phyloP scores from a whole-genome alignment of 345 rosid genomes.

The Linum lewisii region DNA sequence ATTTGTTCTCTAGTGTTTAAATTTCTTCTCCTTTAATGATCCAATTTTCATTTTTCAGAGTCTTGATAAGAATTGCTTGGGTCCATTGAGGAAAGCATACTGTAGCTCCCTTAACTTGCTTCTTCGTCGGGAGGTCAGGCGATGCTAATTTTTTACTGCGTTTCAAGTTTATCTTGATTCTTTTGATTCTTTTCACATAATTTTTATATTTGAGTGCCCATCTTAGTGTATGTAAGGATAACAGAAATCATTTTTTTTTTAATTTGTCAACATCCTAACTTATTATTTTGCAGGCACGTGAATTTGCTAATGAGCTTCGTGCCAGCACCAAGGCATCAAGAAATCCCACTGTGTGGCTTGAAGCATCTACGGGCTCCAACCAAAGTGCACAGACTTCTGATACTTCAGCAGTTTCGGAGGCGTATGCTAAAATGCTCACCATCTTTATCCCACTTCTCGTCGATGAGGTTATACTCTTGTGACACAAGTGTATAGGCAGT shows the following conservation, averaged over 20 bases:
- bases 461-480: conserved; percentile 60
- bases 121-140: conserved; percentile 92
- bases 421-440: conserved; percentile 93
- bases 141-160: conserved; percentile 10
- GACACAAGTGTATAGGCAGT: conserved; percentile 10
- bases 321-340: conserved; percentile 96
- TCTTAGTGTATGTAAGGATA: background rate
- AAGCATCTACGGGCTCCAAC: conserved; percentile 73
- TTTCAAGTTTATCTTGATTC: background rate
- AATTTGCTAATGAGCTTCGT: conserved; percentile 98
- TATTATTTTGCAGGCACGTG: conserved; percentile 74
- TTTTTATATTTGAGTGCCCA: background rate
- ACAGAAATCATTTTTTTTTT: too few relatives aligned
- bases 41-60: conserved; percentile 35
- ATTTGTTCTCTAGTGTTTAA: background rate
- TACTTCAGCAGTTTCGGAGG: conserved; percentile 91
- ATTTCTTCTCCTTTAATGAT: conserved; percentile 12
- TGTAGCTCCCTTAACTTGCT: conserved; percentile 95
- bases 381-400: conserved; percentile 61
- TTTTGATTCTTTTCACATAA: background rate
- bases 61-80: conserved; percentile 90
- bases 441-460: conserved; percentile 97
- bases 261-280: conserved; percentile 1
- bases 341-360: conserved; percentile 93
- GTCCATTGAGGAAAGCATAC: conserved; percentile 87